Percentiles rank a stretch among this genome's conserved stretches.
Conservation (phyloP, 768 basidiomycete genomes). For the Nevesoporus exiguus region DNA sequence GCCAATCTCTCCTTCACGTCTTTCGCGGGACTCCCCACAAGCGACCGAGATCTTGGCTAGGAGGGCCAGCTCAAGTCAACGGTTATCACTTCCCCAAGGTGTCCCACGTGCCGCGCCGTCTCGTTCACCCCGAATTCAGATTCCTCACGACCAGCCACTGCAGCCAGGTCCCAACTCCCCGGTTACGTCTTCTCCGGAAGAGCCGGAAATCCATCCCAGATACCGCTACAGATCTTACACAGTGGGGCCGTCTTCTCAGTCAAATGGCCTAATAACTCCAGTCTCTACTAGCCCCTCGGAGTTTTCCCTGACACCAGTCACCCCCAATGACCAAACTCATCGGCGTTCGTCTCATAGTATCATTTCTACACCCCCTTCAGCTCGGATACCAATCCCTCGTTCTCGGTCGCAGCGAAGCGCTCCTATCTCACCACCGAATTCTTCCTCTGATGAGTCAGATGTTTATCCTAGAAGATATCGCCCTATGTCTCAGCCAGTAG, state of each 20-base stretch:
- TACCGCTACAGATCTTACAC: constrained; percentile 2
- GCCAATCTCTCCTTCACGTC: neutral
- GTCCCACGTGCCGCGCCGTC: neutral
- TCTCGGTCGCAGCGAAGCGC: constrained; percentile 1
- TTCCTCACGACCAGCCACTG: constrained; percentile 6
- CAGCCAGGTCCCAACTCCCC: constrained; percentile 11
- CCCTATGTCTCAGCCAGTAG: neutral
- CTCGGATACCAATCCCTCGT: neutral
- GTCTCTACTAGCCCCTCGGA: constrained; percentile 4
- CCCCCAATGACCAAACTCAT: neutral
- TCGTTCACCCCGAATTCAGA: constrained; percentile 13
- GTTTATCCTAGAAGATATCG: neutral
- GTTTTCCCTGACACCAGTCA: neutral
- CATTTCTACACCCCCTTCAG: neutral
- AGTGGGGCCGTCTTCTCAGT: neutral
- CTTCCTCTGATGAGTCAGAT: constrained; percentile 13
- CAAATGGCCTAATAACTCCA: constrained; percentile 4
- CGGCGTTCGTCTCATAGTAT: neutral
- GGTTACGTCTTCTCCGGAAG: constrained; percentile 18
- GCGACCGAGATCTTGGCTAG: neutral
- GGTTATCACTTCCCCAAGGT: constrained; percentile 3
- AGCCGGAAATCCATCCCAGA: constrained; percentile 7
- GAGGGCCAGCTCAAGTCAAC: neutral
- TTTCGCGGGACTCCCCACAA: constrained; percentile 6
- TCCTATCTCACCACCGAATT: neutral